Conservation (phyloP, 305 asterid genomes). For the Euphrasia arctica region DNA sequence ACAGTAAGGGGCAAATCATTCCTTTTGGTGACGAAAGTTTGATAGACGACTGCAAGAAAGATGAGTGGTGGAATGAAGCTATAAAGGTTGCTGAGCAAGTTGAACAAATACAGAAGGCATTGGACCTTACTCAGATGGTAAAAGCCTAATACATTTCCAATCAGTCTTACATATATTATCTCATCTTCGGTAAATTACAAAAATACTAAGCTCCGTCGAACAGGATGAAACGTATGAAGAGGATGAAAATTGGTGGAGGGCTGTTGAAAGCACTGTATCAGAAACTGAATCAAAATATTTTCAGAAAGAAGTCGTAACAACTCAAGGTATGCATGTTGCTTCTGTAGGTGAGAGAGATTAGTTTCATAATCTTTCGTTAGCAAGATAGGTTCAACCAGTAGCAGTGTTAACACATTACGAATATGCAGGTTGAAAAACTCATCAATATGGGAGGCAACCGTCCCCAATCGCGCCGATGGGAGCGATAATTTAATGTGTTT, state of each 20-base stretch:
- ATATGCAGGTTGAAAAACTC: not conserved
- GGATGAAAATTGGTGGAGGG: conserved; percentile 88
- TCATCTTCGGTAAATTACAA: not conserved
- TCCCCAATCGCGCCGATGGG: not conserved
- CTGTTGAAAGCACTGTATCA: conserved; percentile 60
- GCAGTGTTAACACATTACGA: not conserved
- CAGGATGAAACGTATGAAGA: conserved; percentile 61
- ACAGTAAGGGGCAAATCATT: conserved; percentile 28
- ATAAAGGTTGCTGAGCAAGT: conserved; percentile 69
- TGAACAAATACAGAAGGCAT: conserved; percentile 53
- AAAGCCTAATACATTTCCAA: conserved; percentile 26
- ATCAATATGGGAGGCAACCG: not conserved
- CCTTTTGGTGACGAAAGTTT: conserved; percentile 36
- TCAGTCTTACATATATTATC: conserved; percentile 3
- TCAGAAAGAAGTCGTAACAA: conserved; percentile 28
- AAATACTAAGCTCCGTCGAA: conserved; percentile 19
- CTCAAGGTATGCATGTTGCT: conserved; percentile 4
- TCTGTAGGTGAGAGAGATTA: not conserved
- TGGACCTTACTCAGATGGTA: conserved; percentile 59
- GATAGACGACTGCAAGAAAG: conserved; percentile 56
- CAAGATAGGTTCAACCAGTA: not conserved
- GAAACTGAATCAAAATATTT: conserved; percentile 49
- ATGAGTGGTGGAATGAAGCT: conserved; percentile 95
- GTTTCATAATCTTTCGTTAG: not conserved
- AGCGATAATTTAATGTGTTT: not conserved